Conservation (phyloP, 768 basidiomycete species). For the Sarcomyxa edulis region DNA sequence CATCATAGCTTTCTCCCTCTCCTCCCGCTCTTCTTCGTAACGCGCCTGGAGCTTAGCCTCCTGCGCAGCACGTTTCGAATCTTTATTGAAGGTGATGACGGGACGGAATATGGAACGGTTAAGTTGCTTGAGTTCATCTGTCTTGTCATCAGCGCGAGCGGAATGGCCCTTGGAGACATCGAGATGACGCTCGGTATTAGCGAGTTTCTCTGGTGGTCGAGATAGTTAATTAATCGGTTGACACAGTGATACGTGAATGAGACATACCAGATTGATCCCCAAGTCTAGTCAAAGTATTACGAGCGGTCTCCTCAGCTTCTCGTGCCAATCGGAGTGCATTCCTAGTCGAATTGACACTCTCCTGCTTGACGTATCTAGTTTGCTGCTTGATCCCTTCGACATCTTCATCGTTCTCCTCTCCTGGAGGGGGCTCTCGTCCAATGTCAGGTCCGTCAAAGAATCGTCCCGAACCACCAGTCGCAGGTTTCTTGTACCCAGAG, state of each 20-base stretch:
- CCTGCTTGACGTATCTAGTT: constrained; percentile 86
- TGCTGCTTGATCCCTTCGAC: constrained; percentile 94
- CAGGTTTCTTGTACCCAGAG: constrained; percentile 64
- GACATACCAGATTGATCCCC: constrained; percentile 89
- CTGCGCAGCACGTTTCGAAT: constrained; percentile 80
- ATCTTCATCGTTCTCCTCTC: constrained; percentile 81
- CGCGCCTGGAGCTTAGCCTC: constrained; percentile 81
- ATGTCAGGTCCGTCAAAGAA: constrained; percentile 62
- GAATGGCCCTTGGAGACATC: constrained; percentile 90
- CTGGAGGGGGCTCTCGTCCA: constrained; percentile 43
- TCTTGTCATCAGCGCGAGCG: constrained; percentile 85
- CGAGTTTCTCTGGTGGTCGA: constrained; percentile 63
- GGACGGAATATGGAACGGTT: constrained; percentile 95
- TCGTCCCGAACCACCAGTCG: constrained; percentile 53
- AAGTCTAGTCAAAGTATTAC: constrained; percentile 75
- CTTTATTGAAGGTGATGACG: constrained; percentile 90
- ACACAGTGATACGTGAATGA: neutral
- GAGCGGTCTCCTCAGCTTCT: constrained; percentile 96
- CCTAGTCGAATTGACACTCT: constrained; percentile 81
- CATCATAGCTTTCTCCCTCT: constrained; percentile 79
- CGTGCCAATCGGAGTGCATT: constrained; percentile 90
- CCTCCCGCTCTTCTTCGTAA: constrained; percentile 80
- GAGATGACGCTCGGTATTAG: constrained; percentile 91
- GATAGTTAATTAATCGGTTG: constrained; percentile 5
- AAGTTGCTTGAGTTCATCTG: constrained; percentile 88